Conservation (phyloP, 2,329 filamentous ascomycete species). For the Cordyceps cateniannulata region DNA sequence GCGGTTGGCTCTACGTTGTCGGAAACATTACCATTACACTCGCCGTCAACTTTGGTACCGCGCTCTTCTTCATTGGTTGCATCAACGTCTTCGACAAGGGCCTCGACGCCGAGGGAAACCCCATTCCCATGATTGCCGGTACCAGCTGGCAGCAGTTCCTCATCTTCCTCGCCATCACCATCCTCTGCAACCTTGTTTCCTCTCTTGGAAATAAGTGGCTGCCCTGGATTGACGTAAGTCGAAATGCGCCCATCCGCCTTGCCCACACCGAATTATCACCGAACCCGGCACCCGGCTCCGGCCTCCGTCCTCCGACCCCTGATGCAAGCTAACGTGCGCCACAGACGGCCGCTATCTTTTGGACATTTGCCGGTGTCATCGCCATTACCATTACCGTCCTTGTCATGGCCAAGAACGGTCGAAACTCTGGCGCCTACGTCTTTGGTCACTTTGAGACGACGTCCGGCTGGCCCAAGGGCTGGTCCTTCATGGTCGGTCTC, state of each 20-base stretch:
- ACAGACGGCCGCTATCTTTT: slow-evolving; percentile 65
- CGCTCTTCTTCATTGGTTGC: slow-evolving; percentile 52
- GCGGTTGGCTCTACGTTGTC: slow-evolving; percentile 69
- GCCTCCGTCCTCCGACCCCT: background rate
- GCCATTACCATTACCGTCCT: slow-evolving; percentile 57
- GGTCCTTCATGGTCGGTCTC: slow-evolving; percentile 68
- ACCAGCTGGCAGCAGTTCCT: slow-evolving; percentile 62
- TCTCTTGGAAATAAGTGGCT: slow-evolving; percentile 61
- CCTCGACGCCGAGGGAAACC: slow-evolving; percentile 36
- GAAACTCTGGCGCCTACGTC: slow-evolving; percentile 54
- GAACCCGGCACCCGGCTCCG: slow-evolving; percentile 9
- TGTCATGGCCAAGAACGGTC: slow-evolving; percentile 62
- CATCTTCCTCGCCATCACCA: slow-evolving; percentile 63
- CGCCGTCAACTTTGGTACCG: slow-evolving; percentile 77
- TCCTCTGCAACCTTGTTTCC: slow-evolving; percentile 60
- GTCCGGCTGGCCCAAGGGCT: slow-evolving; percentile 64
- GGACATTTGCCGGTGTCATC: slow-evolving; percentile 66
- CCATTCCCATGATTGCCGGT: slow-evolving; percentile 37
- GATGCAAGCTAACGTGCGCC: background rate
- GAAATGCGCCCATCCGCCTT: background rate
- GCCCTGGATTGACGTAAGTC: slow-evolving; percentile 61
- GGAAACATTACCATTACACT: slow-evolving; percentile 78
- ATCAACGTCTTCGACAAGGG: slow-evolving; percentile 48
- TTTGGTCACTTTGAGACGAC: slow-evolving; percentile 62
- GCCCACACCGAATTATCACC: slow-evolving; percentile 1